These are phyloP conservation scores for Lonicera japonica DNA, from an alignment of 129 eudicot genomes.

Conservation along the genomic window DNA sequence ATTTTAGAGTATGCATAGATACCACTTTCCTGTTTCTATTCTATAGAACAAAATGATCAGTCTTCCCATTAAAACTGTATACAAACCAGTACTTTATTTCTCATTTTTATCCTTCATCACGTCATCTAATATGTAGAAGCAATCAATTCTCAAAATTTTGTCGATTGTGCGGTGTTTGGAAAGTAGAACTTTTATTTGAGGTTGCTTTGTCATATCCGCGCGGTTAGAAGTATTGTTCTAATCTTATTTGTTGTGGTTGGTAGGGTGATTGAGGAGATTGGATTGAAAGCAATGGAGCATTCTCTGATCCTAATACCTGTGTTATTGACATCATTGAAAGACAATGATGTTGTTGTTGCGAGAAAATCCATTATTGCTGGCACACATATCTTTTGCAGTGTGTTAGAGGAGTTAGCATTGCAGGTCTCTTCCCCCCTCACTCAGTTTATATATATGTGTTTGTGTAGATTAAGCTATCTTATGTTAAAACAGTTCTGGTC, in stretches of 20 bases:
- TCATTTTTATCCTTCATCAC: not conserved
- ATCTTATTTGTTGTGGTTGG: constrained; percentile 13
- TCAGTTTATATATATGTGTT: not conserved
- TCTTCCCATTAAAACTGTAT: too few species aligned
- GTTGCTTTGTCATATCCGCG: not conserved
- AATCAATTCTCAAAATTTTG: not conserved
- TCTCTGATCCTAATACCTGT: constrained; percentile 54
- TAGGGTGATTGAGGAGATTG: constrained; percentile 73
- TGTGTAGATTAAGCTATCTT: not conserved
- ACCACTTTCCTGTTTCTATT: not conserved
- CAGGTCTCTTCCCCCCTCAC: constrained; percentile 47
- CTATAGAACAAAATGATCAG: not conserved
- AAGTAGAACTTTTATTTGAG: not conserved
- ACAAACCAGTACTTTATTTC: not conserved
- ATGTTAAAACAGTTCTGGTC: constrained; percentile 3
- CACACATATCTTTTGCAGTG: constrained; percentile 50
- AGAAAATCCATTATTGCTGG: constrained; percentile 68
- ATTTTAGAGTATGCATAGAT: not conserved
- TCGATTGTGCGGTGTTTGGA: not conserved
- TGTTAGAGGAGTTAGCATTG: constrained; percentile 56
- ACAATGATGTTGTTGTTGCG: constrained; percentile 54
- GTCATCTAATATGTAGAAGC: not conserved
- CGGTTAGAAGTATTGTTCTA: constrained; percentile 4
- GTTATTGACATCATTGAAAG: constrained; percentile 52
- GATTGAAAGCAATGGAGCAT: constrained; percentile 55